Percentiles rank a stretch among this genome's conserved stretches.
These are phyloP conservation scores for Pisolithus thermaeus DNA, from an alignment of 1,284 basidiomycete species.

Conservation along the genomic window DNA sequence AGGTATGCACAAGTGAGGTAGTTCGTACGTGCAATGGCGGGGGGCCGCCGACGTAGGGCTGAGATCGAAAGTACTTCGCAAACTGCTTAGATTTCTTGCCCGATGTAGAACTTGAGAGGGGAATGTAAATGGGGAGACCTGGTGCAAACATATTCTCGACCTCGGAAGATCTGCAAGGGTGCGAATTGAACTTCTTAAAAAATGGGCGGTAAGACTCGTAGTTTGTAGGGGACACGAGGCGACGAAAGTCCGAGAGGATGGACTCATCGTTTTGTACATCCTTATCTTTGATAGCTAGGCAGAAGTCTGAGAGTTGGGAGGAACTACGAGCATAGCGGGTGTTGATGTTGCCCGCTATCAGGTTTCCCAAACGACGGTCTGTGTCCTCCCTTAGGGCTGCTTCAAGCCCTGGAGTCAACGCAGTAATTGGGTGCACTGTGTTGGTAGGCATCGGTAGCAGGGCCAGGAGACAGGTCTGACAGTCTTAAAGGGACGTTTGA, in stretches of 20 bases:
- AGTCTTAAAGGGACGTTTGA: no score
- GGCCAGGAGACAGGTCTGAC: no score
- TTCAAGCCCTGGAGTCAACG: conserved; percentile 13
- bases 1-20: conserved; percentile 14
- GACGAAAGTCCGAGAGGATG: conserved; percentile 11
- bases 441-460: neutral
- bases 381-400: conserved; percentile 4
- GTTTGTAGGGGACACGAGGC: conserved; percentile 12
- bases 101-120: conserved; percentile 17
- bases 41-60: conserved; percentile 6
- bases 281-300: neutral
- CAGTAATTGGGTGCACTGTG: neutral
- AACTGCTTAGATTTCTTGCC: conserved; percentile 15
- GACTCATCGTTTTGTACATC: conserved; percentile 1
- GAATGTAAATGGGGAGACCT: conserved; percentile 17
- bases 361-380: conserved; percentile 1
- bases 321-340: conserved; percentile 11
- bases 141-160: conserved; percentile 21
- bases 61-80: conserved; percentile 13
- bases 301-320: conserved; percentile 10
- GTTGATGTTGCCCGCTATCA: conserved; percentile 9
- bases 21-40: conserved; percentile 11
- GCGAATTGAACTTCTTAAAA: conserved; percentile 5
- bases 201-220: conserved; percentile 20
- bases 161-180: conserved; percentile 6